Conservation (phyloP, 257 asterid species). For the Solanum paucissectum region DNA sequence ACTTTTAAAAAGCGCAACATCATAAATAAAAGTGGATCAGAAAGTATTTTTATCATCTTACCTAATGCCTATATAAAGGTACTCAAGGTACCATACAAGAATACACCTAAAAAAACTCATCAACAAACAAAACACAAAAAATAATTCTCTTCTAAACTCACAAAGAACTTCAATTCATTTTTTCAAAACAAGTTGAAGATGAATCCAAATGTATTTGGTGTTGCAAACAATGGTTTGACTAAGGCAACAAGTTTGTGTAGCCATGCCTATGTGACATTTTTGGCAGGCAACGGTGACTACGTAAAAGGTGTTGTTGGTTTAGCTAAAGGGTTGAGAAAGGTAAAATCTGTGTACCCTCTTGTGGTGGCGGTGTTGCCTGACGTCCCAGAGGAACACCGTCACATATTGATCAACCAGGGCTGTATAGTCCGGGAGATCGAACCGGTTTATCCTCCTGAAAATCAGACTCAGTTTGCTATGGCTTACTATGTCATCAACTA, state of each 20-base stretch:
- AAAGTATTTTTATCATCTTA: neutral
- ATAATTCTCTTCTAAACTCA: neutral
- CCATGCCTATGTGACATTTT: neutral
- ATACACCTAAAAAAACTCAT: neutral
- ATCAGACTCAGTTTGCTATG: neutral
- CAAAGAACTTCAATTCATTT: neutral
- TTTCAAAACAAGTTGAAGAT: neutral
- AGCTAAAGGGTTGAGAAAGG: neutral
- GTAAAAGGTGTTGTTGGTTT: neutral
- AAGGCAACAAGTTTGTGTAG: neutral
- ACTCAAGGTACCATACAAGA: neutral
- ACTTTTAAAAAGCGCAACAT: no score
- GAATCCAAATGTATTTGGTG: neutral
- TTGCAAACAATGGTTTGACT: neutral
- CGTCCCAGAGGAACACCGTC: neutral
- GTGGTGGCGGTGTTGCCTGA: slow-evolving; percentile 1
- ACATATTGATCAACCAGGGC: neutral
- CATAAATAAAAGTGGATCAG: fast-evolving
- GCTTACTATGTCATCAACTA: slow-evolving; percentile 1
- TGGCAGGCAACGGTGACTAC: neutral
- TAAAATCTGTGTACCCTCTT: neutral
- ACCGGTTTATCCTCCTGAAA: neutral
- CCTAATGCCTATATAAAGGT: neutral
- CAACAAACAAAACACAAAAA: neutral
- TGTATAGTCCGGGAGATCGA: neutral